Evolutionary conservation across 2,329 filamentous ascomycete species (phyloP), one percentile per base, ranked within the genome.

Genomic region (Ceratocystis huliohia): DNA sequence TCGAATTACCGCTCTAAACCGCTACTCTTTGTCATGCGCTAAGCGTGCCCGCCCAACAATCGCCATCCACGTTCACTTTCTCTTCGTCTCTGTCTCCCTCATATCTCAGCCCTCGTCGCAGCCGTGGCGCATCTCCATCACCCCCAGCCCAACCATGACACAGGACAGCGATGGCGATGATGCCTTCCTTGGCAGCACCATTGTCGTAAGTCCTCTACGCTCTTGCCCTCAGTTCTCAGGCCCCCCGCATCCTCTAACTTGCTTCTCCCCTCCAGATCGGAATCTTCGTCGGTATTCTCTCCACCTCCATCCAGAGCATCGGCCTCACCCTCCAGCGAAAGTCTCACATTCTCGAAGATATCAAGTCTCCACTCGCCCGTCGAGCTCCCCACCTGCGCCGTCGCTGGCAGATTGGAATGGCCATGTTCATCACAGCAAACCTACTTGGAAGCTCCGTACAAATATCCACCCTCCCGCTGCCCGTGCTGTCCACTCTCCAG

Each of bases 371-470:
- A 74, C 85, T 94, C 76, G 80, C 87, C 68, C 87, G 89, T 71
- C 83, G 93, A 69, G 93, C 94, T 57, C 91, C 94, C 3, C 95
- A 96, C 77, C 88, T 88, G 73, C 84, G 94, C 73, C 84, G 92
- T 72, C 84, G 91, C 82, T 99, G 94, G 94, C 94, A 96, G 83
- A 80, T 95, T 69, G 94, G 94, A 67, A 97, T 99, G 92, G 85
- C 86, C 74, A 94, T 99, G 86, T 99, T 99, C 77, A 86, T 99
- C 70, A 81, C 96, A 70, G 90, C 94, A 69, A 99, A 99, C 75
- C 82, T 99, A 66, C 82, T 97, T 66, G 94, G 94, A 68, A 96
- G 92, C 77, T 93, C 91, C 46, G 94, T 99, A 68, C 94, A 99
- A 77, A 97, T 99, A 74, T 96, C 94, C 37, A 96, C 93, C 0